Conservation (phyloP, 129 eudicot genomes). For the Kitagawia praeruptora region DNA sequence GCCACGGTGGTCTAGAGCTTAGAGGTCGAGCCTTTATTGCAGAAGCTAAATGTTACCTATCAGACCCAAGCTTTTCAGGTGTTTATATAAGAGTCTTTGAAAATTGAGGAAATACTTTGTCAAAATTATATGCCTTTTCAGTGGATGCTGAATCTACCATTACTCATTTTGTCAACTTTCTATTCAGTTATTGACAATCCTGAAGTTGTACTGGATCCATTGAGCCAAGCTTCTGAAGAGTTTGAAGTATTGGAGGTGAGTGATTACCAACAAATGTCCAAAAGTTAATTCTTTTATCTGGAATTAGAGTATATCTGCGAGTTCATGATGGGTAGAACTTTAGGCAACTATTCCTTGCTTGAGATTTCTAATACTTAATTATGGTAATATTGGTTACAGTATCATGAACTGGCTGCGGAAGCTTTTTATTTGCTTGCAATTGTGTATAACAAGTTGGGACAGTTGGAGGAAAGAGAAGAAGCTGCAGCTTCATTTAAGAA, state of each 20-base stretch:
- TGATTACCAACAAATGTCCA: neutral
- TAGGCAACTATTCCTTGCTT: neutral
- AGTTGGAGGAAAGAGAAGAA: slow-evolving; percentile 55
- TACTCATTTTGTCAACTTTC: slow-evolving; percentile 1
- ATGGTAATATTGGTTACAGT: slow-evolving; percentile 28
- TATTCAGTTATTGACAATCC: slow-evolving; percentile 55
- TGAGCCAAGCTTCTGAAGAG: slow-evolving; percentile 78
- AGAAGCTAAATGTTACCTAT: slow-evolving; percentile 85
- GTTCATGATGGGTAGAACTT: neutral
- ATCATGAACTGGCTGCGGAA: slow-evolving; percentile 90
- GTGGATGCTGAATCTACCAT: neutral
- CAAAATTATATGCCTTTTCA: neutral
- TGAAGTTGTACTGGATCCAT: slow-evolving; percentile 59
- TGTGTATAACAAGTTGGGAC: slow-evolving; percentile 58
- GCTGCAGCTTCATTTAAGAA: slow-evolving; percentile 60
- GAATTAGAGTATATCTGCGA: neutral
- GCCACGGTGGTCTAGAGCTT: slow-evolving; percentile 95
- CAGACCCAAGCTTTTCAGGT: slow-evolving; percentile 76
- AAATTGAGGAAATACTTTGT: neutral
- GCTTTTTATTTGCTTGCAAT: slow-evolving; percentile 85
- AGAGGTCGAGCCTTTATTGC: slow-evolving; percentile 73
- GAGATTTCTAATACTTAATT: neutral
- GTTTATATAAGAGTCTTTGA: neutral
- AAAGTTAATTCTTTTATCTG: neutral
- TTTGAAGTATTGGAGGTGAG: slow-evolving; percentile 90